These are phyloP conservation scores for sunflower (Helianthus annuus) DNA, from an alignment of 129 eudicot genomes.

Conservation along the genomic window DNA sequence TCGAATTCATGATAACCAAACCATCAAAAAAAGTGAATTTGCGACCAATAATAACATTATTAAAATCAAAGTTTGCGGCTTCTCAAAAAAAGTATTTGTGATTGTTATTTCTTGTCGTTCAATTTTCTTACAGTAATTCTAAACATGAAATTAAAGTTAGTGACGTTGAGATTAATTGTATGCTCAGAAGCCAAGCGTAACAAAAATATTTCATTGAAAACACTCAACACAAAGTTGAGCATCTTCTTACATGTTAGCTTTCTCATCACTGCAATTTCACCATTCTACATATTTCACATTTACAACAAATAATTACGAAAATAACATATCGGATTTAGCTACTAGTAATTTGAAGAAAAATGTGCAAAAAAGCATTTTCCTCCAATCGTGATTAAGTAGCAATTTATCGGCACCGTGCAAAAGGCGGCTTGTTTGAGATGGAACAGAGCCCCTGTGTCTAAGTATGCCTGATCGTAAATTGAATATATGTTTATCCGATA, in stretches of 20 bases:
- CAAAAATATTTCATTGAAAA: slow-evolving; percentile 62
- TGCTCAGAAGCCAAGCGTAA: slow-evolving; percentile 97
- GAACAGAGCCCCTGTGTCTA: slow-evolving; percentile 61
- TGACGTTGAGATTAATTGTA: not conserved
- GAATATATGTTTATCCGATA: slow-evolving; percentile 23
- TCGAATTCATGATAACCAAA: too few species aligned
- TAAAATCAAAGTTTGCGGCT: too few species aligned
- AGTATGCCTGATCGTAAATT: slow-evolving; percentile 45
- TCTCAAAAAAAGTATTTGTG: too few species aligned
- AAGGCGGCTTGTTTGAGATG: slow-evolving; percentile 45
- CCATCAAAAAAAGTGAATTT: too few species aligned
- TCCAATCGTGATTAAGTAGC: slow-evolving; percentile 51
- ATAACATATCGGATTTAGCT: slow-evolving; percentile 27
- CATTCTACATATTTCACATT: too few species aligned
- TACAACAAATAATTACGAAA: too few species aligned
- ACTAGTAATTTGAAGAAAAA: slow-evolving; percentile 50
- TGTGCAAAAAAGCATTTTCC: slow-evolving; percentile 19
- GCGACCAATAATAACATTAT: too few species aligned
- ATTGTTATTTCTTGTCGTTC: too few species aligned
- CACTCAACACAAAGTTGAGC: slow-evolving; percentile 48
- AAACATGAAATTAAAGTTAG: not conserved
- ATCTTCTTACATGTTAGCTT: slow-evolving; percentile 63
- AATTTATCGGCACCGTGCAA: slow-evolving; percentile 78
- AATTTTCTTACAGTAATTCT: not conserved
- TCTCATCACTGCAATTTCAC: slow-evolving; percentile 56